Percentiles rank a stretch among this genome's conserved stretches.
Evolutionary conservation across 2,329 filamentous ascomycete genomes (phyloP).

Genomic region (Neopestalotiopsis clavispora): DNA sequence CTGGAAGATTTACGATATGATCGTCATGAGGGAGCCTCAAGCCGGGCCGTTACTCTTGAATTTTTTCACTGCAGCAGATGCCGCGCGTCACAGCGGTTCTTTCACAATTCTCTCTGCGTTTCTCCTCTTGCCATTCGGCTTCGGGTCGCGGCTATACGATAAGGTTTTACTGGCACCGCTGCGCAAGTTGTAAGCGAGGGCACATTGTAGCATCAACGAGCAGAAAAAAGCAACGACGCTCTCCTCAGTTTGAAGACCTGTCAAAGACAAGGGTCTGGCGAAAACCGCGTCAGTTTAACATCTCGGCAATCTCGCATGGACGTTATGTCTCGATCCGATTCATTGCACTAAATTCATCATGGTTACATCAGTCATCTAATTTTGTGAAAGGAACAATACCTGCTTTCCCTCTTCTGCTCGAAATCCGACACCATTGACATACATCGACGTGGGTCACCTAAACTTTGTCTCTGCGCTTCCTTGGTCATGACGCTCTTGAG

Average conservation of each 20-base stretch:
- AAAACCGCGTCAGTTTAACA: not conserved
- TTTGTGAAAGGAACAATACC: not conserved
- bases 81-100: not conserved
- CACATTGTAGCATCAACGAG: not conserved
- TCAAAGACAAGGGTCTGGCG: not conserved
- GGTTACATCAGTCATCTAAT: not conserved
- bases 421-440: not conserved
- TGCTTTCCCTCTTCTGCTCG: not conserved
- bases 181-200: not conserved
- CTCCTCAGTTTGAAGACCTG: not conserved
- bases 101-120: not conserved
- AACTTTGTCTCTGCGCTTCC: not conserved
- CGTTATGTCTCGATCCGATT: not conserved
- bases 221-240: not conserved
- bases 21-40: not conserved
- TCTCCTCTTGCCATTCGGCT: not conserved
- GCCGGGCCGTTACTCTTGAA: not conserved
- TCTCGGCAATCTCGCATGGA: not conserved
- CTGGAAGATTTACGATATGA: slow-evolving; percentile 1
- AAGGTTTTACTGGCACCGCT: not conserved
- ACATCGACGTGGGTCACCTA: not conserved
- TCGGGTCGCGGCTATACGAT: not conserved
- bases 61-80: not conserved
- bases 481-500: not conserved
- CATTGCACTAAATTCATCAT: not conserved